Evolutionary conservation across 2,329 filamentous ascomycete species (phyloP), one percentile per base, ranked within the genome.

Genomic region (Alternaria sp.): DNA sequence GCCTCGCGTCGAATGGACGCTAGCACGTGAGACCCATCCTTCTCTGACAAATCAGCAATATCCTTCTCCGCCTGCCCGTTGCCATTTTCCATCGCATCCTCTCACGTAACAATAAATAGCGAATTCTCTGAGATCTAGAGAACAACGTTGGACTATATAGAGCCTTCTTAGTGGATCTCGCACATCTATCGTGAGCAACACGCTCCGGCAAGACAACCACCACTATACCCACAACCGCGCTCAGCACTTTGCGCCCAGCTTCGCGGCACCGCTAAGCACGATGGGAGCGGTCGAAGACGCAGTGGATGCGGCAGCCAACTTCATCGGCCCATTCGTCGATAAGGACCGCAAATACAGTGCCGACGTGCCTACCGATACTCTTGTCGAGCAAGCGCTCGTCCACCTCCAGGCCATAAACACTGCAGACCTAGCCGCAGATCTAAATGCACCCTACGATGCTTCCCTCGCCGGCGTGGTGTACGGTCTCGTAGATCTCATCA

Each of bases 381-480:
- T 79, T 2, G 71, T 80, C 15, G 58, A 71, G 7, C 59, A 75
- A 59, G 74, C 76, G 7, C 68, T 80, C 43, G 55, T 55, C 10
- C 77, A 78, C 51, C 66, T 81, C 14, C 68, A 75, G 30, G 67
- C 66, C 11, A 79, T 81, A 49, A 79, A 81, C 54, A 51, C 70
- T 47, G 75, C 77, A 47, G 78, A 80, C 43, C 62, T 76, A 56
- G 68, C 60, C 15, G 67, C 72, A 46, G 71, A 72, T 46, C 70
- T 73, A 11, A 69, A 79, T 63, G 74, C 76, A n/a, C 78, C 76
- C 5, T 81, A 81, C 59, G 78, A 81, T 68, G 77, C 71, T 28
- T 78, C 77, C 33, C 70, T 81, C 12, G 75, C 79, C 12, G 76
- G 75, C 10, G 71, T 79, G 7, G 75, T 80, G 3, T 81, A 81